Evolutionary conservation across 345 rosid genomes (phyloP), one percentile per base, ranked within the genome.

Genomic region (Lepidium didymum): DNA sequence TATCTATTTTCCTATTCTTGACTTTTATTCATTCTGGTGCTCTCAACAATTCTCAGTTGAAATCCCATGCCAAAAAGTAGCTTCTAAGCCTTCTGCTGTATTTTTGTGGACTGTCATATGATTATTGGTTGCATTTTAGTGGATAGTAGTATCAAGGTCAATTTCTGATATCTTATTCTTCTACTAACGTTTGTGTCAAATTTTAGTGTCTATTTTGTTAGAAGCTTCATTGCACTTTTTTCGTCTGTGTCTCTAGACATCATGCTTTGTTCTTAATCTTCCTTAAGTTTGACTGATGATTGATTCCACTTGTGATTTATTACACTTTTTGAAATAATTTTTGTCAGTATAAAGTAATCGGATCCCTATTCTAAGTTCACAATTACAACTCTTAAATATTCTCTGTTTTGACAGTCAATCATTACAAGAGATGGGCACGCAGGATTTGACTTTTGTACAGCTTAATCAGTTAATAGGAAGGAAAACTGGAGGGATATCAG

Each of bases 401-500:
- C 33, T 34, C 5, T 43, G 7, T 55, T 5, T 50, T 68, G 68
- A 58, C 94, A 93, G 98, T 77, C 97, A 90, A 49, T 88, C 97
- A 19, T 81, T 93, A 80, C 72, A 85, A 69, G 98, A 93, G 87
- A 93, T 93, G 98, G 98, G 98, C 64, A 87, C 97, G 46, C 79
- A 87, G 69, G 89, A 93, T 78, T 77, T 88, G 80, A 78, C 76
- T 60, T 93, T 90, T 81, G 98, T 93, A 47, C 97, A 93, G 76
- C 89, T 93, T 56, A 90, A 93, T 82, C 98, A 93, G 77, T 78
- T 93, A 70, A 88, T 93, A 82, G 98, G 98, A 80, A 83, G 96
- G 79, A 93, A 90, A 81, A 93, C 98, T n/a, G 98, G 97, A 50
- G 97, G 98, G 31, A 88, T 93, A 77, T 93, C 97, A 10, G 85